These are phyloP conservation scores for Kazachstania taianensis DNA, from an alignment of 805 yeast genomes.

Conservation along the genomic window DNA sequence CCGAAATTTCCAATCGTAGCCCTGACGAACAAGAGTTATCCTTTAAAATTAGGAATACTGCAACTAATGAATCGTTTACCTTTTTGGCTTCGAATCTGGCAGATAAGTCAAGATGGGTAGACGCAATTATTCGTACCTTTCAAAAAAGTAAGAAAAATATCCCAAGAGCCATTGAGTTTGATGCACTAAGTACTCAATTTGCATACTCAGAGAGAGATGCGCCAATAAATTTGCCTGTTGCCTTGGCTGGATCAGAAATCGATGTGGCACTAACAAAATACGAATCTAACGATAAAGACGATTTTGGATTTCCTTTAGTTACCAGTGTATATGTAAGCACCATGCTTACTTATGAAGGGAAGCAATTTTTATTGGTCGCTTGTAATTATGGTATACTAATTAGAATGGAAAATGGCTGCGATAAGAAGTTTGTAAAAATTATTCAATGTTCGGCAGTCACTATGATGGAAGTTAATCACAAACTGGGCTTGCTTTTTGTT, in stretches of 20 bases:
- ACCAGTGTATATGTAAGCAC: constrained; percentile 36
- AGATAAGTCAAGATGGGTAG: constrained; percentile 53
- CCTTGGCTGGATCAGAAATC: constrained; percentile 43
- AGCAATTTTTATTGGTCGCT: constrained; percentile 46
- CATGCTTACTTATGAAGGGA: constrained; percentile 37
- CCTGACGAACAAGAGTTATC: constrained; percentile 13
- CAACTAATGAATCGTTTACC: constrained; percentile 44
- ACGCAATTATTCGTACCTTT: constrained; percentile 40
- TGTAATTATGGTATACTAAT: constrained; percentile 54
- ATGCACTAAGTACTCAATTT: constrained; percentile 49
- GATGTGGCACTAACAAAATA: constrained; percentile 32
- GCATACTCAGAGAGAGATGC: constrained; percentile 49
- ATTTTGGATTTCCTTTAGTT: constrained; percentile 13
- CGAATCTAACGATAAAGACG: constrained; percentile 13
- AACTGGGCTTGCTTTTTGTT: constrained; percentile 47
- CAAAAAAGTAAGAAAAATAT: constrained; percentile 29
- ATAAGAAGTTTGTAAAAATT: constrained; percentile 11
- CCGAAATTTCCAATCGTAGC: constrained; percentile 13
- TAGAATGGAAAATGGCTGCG: constrained; percentile 14
- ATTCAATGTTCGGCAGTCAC: constrained; percentile 38
- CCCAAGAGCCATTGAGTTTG: constrained; percentile 46
- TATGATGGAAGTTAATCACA: constrained; percentile 40
- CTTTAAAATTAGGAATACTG: constrained; percentile 50
- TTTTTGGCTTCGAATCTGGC: constrained; percentile 37
- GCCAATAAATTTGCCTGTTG: constrained; percentile 42